Base-by-base conservation (phyloP, 495 filamentous ascomycete genomes). In the Penicillium fimorum region DNA sequence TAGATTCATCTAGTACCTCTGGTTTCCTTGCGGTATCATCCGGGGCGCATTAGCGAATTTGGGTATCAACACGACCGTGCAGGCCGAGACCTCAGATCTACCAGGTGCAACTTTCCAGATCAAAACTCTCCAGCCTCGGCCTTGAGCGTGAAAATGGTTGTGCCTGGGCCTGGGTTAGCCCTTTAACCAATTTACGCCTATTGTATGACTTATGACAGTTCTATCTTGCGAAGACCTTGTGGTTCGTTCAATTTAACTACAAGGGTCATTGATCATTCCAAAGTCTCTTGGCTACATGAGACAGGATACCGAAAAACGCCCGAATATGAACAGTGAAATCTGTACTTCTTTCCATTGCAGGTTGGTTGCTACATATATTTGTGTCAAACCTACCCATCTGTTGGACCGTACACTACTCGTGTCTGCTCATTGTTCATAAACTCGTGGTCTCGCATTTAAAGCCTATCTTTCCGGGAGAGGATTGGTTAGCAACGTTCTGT, bases 81-180 rank as follows among this genome's bases (percentile, higher is more conserved):
- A 96, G 63, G 93, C 89, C 12, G 93, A 96, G 74, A 87, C 85
- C 17, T 86, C 77, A 20, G 93, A 93, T 71, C 76, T 97, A 33
- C 95, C 94, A 8, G 82, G 81, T 5, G 94, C 93, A 45, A 91
- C 89, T 1, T 98, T 98, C 73, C 95, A 98, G 75, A 96, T 98
- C 74, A 96, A 96, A 79, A 95, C 89, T 10, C 73, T 86, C 22
- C 76, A 82, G 45, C 70, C 79, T 47, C 88, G 85, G 67, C 65
- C 83, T 51, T 78, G 69, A 73, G 32, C 2, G 11, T 38, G 8
- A 20, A 25, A 20, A 47, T 41, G 10, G 38, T 17, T 37, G 25
- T 13, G 29, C 37, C 52, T 48, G 37, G 60, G 55, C 27, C 57
- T 58, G 55, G 55, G 20, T 10, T 54, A 18, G 24, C 11, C 33